Evolutionary conservation across 1,284 basidiomycete genomes (phyloP).

Genomic region (Fomitopsis betulina): DNA sequence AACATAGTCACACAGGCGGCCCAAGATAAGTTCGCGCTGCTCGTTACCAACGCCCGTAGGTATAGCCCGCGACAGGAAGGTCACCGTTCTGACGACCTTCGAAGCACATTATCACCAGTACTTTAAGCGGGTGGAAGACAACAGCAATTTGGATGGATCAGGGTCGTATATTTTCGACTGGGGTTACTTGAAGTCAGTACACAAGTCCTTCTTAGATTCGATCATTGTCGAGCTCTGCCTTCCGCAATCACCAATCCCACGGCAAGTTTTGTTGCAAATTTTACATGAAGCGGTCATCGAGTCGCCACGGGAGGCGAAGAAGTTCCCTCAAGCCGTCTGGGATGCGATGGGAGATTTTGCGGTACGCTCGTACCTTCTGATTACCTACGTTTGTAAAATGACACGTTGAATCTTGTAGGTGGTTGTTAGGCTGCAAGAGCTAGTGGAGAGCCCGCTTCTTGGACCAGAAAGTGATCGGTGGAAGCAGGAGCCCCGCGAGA

Average conservation of each 20-base stretch:
- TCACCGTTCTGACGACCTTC: neutral
- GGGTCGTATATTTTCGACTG: constrained; percentile 55
- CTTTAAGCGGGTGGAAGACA: constrained; percentile 47
- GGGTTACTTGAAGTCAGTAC: constrained; percentile 50
- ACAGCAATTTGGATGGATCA: constrained; percentile 33
- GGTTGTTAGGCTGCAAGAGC: constrained; percentile 55
- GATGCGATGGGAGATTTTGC: constrained; percentile 75
- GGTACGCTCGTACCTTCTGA: constrained; percentile 33
- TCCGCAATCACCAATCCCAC: constrained; percentile 60
- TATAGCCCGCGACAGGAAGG: neutral
- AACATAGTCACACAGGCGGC: constrained; percentile 50
- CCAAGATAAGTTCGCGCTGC: constrained; percentile 57
- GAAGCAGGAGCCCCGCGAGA: constrained; percentile 41
- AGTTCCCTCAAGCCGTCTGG: constrained; percentile 73
- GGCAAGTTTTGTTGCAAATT: constrained; percentile 55
- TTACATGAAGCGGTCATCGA: constrained; percentile 67
- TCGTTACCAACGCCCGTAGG: constrained; percentile 64
- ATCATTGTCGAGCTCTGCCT: constrained; percentile 76
- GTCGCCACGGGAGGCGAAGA: constrained; percentile 61
- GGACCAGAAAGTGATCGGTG: constrained; percentile 46
- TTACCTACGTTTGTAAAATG: neutral
- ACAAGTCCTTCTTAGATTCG: constrained; percentile 73
- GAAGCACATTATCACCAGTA: constrained; percentile 64
- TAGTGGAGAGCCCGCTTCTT: constrained; percentile 55
- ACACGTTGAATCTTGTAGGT: constrained; percentile 34